Evolutionary conservation across 805 yeast genomes (phyloP).

Genomic region (Metschnikowia hibisci): DNA sequence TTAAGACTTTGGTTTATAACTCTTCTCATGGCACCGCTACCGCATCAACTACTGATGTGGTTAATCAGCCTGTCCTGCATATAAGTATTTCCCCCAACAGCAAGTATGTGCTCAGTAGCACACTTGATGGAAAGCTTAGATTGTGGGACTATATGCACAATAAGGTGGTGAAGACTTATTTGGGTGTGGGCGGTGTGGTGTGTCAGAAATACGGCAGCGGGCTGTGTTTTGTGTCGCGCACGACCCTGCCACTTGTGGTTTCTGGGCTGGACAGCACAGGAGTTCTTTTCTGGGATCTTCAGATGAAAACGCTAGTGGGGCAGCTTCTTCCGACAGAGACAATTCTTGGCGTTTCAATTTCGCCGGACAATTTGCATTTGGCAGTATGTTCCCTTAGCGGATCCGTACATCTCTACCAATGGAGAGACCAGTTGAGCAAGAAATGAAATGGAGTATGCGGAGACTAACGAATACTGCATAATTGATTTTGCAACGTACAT

Average conservation of each 20-base stretch:
- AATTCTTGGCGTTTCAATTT: constrained; percentile 41
- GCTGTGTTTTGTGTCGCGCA: constrained; percentile 44
- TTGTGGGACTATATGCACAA: constrained; percentile 87
- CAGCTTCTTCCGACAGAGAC: constrained; percentile 24
- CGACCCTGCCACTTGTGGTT: constrained; percentile 39
- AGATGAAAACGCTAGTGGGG: constrained; percentile 46
- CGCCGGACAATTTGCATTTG: constrained; percentile 34
- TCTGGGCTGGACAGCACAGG: constrained; percentile 61
- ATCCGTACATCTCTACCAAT: constrained; percentile 12
- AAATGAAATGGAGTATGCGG: no score
- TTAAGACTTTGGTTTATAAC: constrained; percentile 82
- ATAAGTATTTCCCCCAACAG: constrained; percentile 80
- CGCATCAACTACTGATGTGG: constrained; percentile 48
- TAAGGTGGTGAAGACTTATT: constrained; percentile 71
- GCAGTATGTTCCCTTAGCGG: constrained; percentile 24
- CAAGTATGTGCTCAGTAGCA: constrained; percentile 68
- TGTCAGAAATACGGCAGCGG: constrained; percentile 52
- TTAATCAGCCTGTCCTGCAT: constrained; percentile 66
- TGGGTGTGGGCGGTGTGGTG: constrained; percentile 29
- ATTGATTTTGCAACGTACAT: no score
- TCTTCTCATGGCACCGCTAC: constrained; percentile 57
- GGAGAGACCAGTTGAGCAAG: constrained; percentile 5
- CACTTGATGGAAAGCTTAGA: constrained; percentile 74
- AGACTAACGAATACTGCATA: neutral
- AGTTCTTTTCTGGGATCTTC: constrained; percentile 64